Conservation (phyloP, 305 asterid genomes). For the Solanum hybrid region DNA sequence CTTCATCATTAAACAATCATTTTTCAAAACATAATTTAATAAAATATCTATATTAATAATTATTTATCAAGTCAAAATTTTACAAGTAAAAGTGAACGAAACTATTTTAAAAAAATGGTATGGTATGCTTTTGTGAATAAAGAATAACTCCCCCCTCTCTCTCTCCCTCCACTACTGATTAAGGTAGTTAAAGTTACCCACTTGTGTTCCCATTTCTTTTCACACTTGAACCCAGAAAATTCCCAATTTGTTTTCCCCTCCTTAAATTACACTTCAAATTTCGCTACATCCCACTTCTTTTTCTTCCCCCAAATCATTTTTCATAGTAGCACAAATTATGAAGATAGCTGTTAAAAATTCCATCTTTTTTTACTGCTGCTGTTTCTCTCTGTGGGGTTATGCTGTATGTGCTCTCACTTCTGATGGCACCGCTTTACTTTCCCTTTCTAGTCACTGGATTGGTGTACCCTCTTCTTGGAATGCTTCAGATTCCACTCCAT, state of each 20-base stretch:
- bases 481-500: constrained; percentile 64
- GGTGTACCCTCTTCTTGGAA: constrained; percentile 66
- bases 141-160: background rate
- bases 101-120: background rate
- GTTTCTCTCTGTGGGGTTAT: constrained; percentile 6
- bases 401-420: constrained; percentile 21
- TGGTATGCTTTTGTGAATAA: background rate
- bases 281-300: background rate
- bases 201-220: background rate
- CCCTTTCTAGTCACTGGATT: constrained; percentile 52
- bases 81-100: too few relatives aligned
- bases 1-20: too few relatives aligned
- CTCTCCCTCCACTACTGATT: background rate
- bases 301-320: background rate
- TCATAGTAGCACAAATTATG: constrained; percentile 8
- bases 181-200: background rate
- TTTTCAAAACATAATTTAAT: too few relatives aligned
- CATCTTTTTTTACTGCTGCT: constrained; percentile 8
- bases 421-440: constrained; percentile 58
- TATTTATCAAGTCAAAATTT: too few relatives aligned
- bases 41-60: too few relatives aligned
- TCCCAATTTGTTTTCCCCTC: background rate
- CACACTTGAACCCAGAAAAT: background rate
- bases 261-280: background rate
- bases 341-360: background rate